Conservation (phyloP, 441 rosid genomes). For the Croton laevigatus region DNA sequence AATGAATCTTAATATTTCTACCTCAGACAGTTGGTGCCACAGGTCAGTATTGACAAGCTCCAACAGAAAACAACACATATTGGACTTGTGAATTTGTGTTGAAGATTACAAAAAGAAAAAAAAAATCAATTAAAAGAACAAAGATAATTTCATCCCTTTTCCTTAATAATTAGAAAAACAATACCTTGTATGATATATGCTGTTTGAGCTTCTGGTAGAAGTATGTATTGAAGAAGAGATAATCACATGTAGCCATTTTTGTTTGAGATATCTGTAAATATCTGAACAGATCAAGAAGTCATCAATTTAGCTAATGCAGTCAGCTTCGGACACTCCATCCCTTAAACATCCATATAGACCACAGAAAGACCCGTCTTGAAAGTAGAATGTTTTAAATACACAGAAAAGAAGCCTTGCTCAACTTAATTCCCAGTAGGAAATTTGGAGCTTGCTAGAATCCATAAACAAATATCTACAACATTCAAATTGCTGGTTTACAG, state of each 20-base stretch:
- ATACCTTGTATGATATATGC: slow-evolving; percentile 70
- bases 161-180: slow-evolving; percentile 12
- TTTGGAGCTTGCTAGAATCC: background rate
- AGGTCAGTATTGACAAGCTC: background rate
- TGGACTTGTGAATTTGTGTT: background rate
- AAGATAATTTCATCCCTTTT: slow-evolving; percentile 3
- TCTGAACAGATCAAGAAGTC: slow-evolving; percentile 35
- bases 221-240: slow-evolving; percentile 82
- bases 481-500: background rate
- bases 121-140: background rate
- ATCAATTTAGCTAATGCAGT: slow-evolving; percentile 1
- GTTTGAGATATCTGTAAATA: slow-evolving; percentile 55
- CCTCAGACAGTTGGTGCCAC: background rate
- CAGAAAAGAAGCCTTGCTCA: background rate
- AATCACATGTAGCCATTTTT: slow-evolving; percentile 48
- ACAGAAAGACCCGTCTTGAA: slow-evolving; percentile 5
- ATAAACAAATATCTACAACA: background rate
- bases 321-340: background rate
- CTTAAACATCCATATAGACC: slow-evolving; percentile 10
- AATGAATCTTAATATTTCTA: background rate
- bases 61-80: background rate
- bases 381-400: background rate
- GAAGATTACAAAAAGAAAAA: background rate
- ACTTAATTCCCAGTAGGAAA: background rate
- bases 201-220: slow-evolving; percentile 86